Base-by-base conservation (phyloP, 352 stramenopile species). In the Phytophthora fragariae region DNA sequence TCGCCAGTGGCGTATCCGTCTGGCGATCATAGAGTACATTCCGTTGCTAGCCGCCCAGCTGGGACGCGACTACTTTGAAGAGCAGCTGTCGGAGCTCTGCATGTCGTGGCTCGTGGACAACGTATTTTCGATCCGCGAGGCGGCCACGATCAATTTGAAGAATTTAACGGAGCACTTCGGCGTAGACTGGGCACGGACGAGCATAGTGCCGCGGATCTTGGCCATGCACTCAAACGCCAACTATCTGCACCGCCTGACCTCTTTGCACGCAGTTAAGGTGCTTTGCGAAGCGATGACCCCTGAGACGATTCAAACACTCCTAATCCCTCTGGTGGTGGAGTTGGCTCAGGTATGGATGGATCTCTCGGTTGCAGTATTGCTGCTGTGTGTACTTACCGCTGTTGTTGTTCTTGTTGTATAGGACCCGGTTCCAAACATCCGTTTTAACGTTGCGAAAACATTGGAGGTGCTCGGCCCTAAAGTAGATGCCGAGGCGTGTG, bases 1-100 rank as follows among this genome's bases (percentile, higher is more conserved):
- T 85, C 87, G 90, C n/a, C 98, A 99, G 80, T 99, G 98, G 98
- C 89, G 97, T 68, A 98, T 99, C 71, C 93, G 98, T 44, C 82
- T 99, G 14, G 97, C 97, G 19, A 99, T 99, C 76, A 99, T 99
- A 82, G 91, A 99, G 77, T 98, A 99, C 81, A 99, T 99, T 65
- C 98, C 98, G 44, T 81, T 99, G 50, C 78, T 99, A 41, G 98
- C 97, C 4, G 92, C 95, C 65, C 96, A 99, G 65, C 84, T 99
- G 17, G 98, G 97, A 15, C 87, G 86, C 58, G 86, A 98, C 19
- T 99, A 99, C 83, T 99, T 99, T 66, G 95, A 98, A 69, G 95
- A 99, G 62, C 90, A 97, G 53, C 77, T 99, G n/a, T 82, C 91
- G 6, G 85, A 90, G 31, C 85, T 99, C 44, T 99, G 98, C 77